Base-by-base conservation (phyloP, 2,329 filamentous ascomycete genomes). In the Aquanectria penicillioides region DNA sequence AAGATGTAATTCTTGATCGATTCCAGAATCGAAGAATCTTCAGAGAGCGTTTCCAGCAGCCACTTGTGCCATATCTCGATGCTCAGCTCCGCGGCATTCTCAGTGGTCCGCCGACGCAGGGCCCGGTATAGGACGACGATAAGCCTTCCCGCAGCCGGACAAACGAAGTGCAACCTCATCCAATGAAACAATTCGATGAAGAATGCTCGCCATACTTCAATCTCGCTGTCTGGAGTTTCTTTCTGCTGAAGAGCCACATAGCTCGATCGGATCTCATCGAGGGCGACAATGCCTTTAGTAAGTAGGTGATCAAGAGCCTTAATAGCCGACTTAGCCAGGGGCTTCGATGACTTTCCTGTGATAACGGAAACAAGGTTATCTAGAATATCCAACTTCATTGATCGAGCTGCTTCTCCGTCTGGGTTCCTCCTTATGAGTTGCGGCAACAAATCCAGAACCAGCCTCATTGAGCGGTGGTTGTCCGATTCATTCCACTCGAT, bases 251-350 rank as follows among this genome's bases (percentile, higher is more conserved):
- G 72, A n/a, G 71, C 63, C 8, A 75, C 64, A 63, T 85, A 86
- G 20, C 74, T 78, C 13, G 68, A 65, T 10, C 76, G 72, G 26
- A 86, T 73, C 57, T 85, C 76, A 54, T 77, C 70, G 54, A 83
- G 67, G 66, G 76, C 77, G 22, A 90, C 74, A 11, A 88, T 78
- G 2, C 79, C 77, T 71, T 90, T 92, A 43, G 80, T 77, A 4
- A 93, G 70, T 55, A 93, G 84, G 67, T 88, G 83, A 43, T 90
- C 87, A 31, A 92, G 76, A 13, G 84, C 84, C 68, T 89, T 88
- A 60, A 93, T 83, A 6, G 88, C 86, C 29, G 89, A 89, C 71
- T 92, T 92, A 34, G 88, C 86, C 48, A 89, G 80, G 9, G 87
- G 83, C 62, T 85, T 87, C 13, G 86, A 81, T 28, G 86, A 86